Evolutionary conservation across 108 stramenopile genomes (phyloP), one percentile per base, ranked within the genome.

Genomic region (Pseudonitzschia multiseries): DNA sequence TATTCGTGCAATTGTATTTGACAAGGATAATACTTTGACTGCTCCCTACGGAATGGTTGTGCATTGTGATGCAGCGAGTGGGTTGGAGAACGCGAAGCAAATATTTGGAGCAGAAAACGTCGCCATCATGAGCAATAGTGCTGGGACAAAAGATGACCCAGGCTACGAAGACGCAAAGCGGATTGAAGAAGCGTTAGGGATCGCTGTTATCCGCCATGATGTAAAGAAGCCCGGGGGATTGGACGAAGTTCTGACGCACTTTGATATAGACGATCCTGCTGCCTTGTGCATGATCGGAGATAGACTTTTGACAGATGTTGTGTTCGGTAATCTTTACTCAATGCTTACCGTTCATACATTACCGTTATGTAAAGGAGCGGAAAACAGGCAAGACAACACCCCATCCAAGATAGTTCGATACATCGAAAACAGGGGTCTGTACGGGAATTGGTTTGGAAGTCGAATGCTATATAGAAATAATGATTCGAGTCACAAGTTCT

Each of bases 11-110:
- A 83, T 95, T 21, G 72, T 97, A 56, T 92, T 93, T 69, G 95
- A 96, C 80, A 96, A 97, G 74, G 97, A 97, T 82, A 97, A 97
- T 70, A 97, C 97, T 13, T 75, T 97, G 65, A 97, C 97, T 12
- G 92, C 93, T 14, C 97, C 97, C 41, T 97, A 97, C 72, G 70
- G 36, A 21, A 66, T 62, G 13, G 33, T 14, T 26, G 67, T 93
- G 40, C 97, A 97, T 65, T 81, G 81, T 2, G 64, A 73, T 22
- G 92, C 89, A 12, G 60, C 67, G 20, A 31, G n/a, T 9, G 96
- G 92, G 28, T 59, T 94, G 12, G 71, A 84, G 68, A 70, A 65
- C 21, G 96, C 94, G 48, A 54, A 88, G 26, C 79, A 88, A 27
- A 81, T 78, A 0, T 97, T 97, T 75, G 93, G 95, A 18, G 61